A percentile compares a stretch with the other conserved stretches of the same genome.
These are phyloP conservation scores for Schoenoplectus tabernaemontani DNA, from an alignment of 202 grass and related monocot genomes.

Conservation along the genomic window DNA sequence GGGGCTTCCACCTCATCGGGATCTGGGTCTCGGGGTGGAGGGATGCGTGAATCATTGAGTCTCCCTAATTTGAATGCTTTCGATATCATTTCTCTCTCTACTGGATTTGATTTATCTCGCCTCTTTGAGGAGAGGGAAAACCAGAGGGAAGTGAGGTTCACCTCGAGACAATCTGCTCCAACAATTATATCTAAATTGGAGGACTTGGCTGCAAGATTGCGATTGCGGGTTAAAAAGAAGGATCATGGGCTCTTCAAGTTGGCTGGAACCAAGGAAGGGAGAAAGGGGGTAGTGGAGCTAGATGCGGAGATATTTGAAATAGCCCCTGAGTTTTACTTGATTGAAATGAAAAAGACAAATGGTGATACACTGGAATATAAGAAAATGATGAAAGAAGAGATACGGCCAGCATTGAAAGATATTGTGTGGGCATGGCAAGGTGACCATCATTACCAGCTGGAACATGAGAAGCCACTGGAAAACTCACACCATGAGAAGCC, in stretches of 20 bases:
- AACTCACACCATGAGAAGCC: slow-evolving; percentile 9
- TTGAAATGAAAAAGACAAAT: slow-evolving; percentile 60
- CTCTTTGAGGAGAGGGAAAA: slow-evolving; percentile 61
- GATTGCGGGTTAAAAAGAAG: slow-evolving; percentile 67
- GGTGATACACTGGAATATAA: slow-evolving; percentile 79
- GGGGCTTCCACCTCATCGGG: slow-evolving; percentile 33
- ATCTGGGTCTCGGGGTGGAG: slow-evolving; percentile 14
- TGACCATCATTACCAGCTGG: slow-evolving; percentile 21
- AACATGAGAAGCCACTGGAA: slow-evolving; percentile 1
- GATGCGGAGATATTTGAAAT: slow-evolving; percentile 74
- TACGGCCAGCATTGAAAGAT: slow-evolving; percentile 65
- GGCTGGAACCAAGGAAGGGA: slow-evolving; percentile 56
- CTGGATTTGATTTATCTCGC: slow-evolving; percentile 59
- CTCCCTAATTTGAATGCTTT: slow-evolving; percentile 80
- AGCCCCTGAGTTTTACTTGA: slow-evolving; percentile 62
- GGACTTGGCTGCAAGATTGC: slow-evolving; percentile 54
- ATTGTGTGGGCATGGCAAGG: slow-evolving; percentile 84
- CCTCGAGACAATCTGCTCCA: slow-evolving; percentile 42
- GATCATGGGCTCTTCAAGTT: slow-evolving; percentile 57
- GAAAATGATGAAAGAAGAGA: slow-evolving; percentile 54
- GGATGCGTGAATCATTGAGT: slow-evolving; percentile 41
- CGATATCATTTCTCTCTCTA: slow-evolving; percentile 79
- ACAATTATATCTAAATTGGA: slow-evolving; percentile 59
- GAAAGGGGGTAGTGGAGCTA: slow-evolving; percentile 74
- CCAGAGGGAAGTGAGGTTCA: slow-evolving; percentile 52